Evolutionary conservation across 495 filamentous ascomycete species (phyloP), one percentile per base, ranked within the genome.

Genomic region (Astrothelium subdiscretum): DNA sequence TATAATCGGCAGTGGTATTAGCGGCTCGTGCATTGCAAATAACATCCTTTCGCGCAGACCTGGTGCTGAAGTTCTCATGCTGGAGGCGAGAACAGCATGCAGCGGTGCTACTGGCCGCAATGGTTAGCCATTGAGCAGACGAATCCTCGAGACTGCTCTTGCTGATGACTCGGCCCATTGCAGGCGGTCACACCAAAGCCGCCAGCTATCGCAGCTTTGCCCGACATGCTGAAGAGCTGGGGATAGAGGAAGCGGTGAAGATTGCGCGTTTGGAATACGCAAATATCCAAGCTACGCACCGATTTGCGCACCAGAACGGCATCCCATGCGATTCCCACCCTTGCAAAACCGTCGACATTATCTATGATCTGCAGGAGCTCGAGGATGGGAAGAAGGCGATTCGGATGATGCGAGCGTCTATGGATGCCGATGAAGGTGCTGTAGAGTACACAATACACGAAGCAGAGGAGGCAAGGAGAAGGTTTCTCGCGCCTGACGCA

Each of bases 1-100:
- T 18, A 81, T 90, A 48, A 83, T 90, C 59, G 87, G 87, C 31
- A 86, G 83, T 42, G 87, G 87, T 4, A 88, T 89, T 61, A 86
- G 84, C 0, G 86, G 87, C 13, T 77, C 85, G 0, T 74, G 80
- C 0, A 73, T 86, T 2, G 82, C 86, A 8, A 84, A 79, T 71
- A 78, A 80, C 13, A 72, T 89, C 0, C 73, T 89, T 5, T 68
- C 59, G 67, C 26, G 61, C 69, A 31, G 57, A 26, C 62, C 60
- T 3, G 24, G 57, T 44, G 60, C 64, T 11, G 59, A 44, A 5
- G 62, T 85, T 11, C 70, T 84, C 2, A 83, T 85, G 77, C 74
- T 85, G n/a, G 83, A 86, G 62, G 83, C 83, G 1, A 71, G 83
- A 3, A 70, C 77, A 59, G 76, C 77, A 5, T 83, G 78, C 63